Percentiles rank a stretch among this genome's conserved stretches.
phyloP scores from a whole-genome alignment of 768 basidiomycete species.

The Suillus sp. region DNA sequence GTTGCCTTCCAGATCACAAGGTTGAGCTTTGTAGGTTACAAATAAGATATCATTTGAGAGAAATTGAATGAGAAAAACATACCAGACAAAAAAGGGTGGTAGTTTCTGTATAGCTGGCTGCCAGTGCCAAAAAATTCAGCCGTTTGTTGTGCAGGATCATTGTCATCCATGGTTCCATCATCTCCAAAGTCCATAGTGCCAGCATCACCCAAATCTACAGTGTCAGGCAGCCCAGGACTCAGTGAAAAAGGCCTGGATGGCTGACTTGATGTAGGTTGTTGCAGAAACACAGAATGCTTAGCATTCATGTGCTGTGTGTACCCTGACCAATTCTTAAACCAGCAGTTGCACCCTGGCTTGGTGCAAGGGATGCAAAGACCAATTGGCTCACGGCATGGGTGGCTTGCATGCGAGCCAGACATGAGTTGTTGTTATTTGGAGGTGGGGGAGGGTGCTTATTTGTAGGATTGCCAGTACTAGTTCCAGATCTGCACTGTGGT shows the following conservation, averaged over 20 bases:
- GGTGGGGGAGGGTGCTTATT: too few species aligned
- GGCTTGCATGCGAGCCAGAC: too few species aligned
- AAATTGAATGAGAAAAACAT: not conserved
- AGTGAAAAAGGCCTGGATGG: not conserved
- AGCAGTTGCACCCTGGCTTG: not conserved
- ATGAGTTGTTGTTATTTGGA: too few species aligned
- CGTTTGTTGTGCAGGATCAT: not conserved
- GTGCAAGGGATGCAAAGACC: not conserved
- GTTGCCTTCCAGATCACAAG: conserved; percentile 11
- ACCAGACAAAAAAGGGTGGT: conserved; percentile 13
- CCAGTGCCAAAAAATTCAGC: conserved; percentile 6
- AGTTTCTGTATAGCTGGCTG: conserved; percentile 7
- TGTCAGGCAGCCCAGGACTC: not conserved
- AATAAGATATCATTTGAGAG: not conserved
- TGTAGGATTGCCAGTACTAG: too few species aligned
- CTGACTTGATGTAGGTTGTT: too few species aligned
- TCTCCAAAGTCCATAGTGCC: not conserved
- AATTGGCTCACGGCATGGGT: not conserved
- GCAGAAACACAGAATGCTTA: not conserved
- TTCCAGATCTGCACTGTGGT: too few species aligned
- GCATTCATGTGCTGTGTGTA: not conserved
- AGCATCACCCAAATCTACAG: too few species aligned
- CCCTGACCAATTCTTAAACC: conserved; percentile 7
- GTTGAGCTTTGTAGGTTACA: not conserved
- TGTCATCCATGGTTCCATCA: not conserved